Evolutionary conservation across 2,329 filamentous ascomycete species (phyloP).

Genomic region (Stemphylium beticola): DNA sequence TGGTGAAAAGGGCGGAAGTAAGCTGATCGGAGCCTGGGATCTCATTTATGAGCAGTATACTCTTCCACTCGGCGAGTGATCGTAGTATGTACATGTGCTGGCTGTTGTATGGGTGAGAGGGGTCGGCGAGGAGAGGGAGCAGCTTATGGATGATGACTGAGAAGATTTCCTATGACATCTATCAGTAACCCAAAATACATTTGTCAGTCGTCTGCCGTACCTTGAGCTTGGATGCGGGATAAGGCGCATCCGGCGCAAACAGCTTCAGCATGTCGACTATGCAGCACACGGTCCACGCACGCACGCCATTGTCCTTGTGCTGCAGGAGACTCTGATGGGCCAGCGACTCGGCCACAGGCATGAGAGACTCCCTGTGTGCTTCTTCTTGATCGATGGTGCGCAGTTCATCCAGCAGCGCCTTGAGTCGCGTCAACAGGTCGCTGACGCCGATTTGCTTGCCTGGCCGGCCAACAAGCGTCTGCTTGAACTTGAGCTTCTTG

Average conservation of each 20-base stretch:
- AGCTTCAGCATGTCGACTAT: slow-evolving; percentile 91
- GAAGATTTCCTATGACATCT: slow-evolving; percentile 79
- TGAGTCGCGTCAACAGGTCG: slow-evolving; percentile 81
- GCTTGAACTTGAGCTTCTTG: slow-evolving; percentile 73
- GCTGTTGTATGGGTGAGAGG: slow-evolving; percentile 86
- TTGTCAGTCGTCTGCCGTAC: slow-evolving; percentile 53
- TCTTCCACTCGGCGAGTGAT: slow-evolving; percentile 91
- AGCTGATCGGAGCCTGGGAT: slow-evolving; percentile 81
- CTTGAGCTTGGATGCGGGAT: slow-evolving; percentile 88
- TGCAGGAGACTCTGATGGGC: slow-evolving; percentile 80
- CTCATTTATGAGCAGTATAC: slow-evolving; percentile 88
- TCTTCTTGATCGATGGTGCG: slow-evolving; percentile 86
- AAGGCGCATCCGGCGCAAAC: slow-evolving; percentile 93
- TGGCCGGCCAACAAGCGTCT: slow-evolving; percentile 87
- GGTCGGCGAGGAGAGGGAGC: slow-evolving; percentile 83
- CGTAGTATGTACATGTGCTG: slow-evolving; percentile 91
- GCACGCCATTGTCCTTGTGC: slow-evolving; percentile 93
- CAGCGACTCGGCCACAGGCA: slow-evolving; percentile 82
- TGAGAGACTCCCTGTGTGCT: slow-evolving; percentile 81
- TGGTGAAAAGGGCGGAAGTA: slow-evolving; percentile 75
- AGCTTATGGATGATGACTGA: slow-evolving; percentile 83
- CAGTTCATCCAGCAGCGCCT: slow-evolving; percentile 81
- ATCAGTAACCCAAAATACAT: slow-evolving; percentile 10
- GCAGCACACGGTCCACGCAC: slow-evolving; percentile 86
- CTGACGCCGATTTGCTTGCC: slow-evolving; percentile 86